These are phyloP conservation scores for Penicillium paneum DNA, from an alignment of 2,329 filamentous ascomycete species.

Conservation along the genomic window DNA sequence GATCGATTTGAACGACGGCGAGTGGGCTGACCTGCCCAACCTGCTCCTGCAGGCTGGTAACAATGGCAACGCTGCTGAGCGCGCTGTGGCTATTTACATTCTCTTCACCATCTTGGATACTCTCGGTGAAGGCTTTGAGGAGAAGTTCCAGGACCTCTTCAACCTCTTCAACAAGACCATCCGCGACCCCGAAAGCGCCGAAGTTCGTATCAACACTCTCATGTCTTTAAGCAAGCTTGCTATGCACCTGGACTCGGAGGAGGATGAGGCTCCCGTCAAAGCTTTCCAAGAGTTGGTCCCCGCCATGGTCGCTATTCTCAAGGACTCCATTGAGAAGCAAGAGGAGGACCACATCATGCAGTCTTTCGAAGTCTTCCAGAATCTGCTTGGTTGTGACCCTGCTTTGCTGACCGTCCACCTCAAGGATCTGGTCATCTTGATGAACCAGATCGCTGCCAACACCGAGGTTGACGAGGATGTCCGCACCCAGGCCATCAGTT, in stretches of 20 bases:
- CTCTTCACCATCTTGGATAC: slow-evolving; percentile 89
- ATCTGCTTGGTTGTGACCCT: slow-evolving; percentile 84
- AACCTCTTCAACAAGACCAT: slow-evolving; percentile 82
- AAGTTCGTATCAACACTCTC: slow-evolving; percentile 93
- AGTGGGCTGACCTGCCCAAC: slow-evolving; percentile 78
- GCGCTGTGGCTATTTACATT: slow-evolving; percentile 89
- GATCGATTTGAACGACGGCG: slow-evolving; percentile 79
- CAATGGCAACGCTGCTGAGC: slow-evolving; percentile 70
- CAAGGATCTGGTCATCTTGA: slow-evolving; percentile 85
- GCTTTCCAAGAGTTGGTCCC: slow-evolving; percentile 79
- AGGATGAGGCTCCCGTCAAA: slow-evolving; percentile 70
- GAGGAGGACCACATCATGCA: slow-evolving; percentile 88
- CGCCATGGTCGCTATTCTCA: slow-evolving; percentile 83
- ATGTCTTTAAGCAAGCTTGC: slow-evolving; percentile 84
- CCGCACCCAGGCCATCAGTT: slow-evolving; percentile 83
- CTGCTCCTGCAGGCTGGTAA: slow-evolving; percentile 76
- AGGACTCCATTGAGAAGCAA: slow-evolving; percentile 71
- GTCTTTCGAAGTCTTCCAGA: slow-evolving; percentile 96
- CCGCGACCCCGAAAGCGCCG: slow-evolving; percentile 81
- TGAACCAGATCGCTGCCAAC: slow-evolving; percentile 81
- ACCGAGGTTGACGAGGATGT: slow-evolving; percentile 77
- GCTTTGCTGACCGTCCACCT: slow-evolving; percentile 80
- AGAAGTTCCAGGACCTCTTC: slow-evolving; percentile 76
- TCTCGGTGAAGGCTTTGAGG: slow-evolving; percentile 77
- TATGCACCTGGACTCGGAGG: slow-evolving; percentile 82